Conservation (phyloP, 352 stramenopile genomes). For the Aphanomyces stellatus region DNA sequence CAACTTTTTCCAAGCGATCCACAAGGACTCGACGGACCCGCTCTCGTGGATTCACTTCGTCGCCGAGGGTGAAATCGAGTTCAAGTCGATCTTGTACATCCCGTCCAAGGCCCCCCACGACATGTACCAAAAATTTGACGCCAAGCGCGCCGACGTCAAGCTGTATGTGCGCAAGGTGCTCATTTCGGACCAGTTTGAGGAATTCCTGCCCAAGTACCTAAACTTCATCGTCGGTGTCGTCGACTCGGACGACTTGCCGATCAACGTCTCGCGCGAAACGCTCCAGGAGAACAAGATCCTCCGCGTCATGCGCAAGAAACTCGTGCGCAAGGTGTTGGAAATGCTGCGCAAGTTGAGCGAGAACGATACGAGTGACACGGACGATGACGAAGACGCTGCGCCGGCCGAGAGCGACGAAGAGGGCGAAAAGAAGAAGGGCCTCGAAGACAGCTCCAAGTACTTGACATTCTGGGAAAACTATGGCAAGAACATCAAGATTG, state of each 20-base stretch:
- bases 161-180: conserved; percentile 99
- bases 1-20: conserved; percentile 96
- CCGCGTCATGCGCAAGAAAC: conserved; percentile 99
- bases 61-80: conserved; percentile 99
- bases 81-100: conserved; percentile 99
- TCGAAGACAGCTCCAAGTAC: conserved; percentile 83
- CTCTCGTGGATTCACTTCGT: conserved; percentile 99
- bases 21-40: conserved; percentile 86
- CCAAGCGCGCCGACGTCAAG: conserved; percentile 89
- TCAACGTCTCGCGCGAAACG: conserved; percentile 99
- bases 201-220: conserved; percentile 98
- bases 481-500: conserved; percentile 97
- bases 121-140: conserved; percentile 88
- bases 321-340: conserved; percentile 99
- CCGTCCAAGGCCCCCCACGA: conserved; percentile 81
- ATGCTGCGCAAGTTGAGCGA: conserved; percentile 94
- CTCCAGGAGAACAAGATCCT: conserved; percentile 99
- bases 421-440: conserved; percentile 37
- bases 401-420: conserved; percentile 8
- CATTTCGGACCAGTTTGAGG: conserved; percentile 97
- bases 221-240: conserved; percentile 99
- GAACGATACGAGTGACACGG: conserved; percentile 25
- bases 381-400: conserved; percentile 32
- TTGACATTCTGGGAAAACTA: conserved; percentile 98
- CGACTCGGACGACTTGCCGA: conserved; percentile 97